Base-by-base conservation (phyloP, 352 stramenopile species). In the Phytophthora uliginosa region DNA sequence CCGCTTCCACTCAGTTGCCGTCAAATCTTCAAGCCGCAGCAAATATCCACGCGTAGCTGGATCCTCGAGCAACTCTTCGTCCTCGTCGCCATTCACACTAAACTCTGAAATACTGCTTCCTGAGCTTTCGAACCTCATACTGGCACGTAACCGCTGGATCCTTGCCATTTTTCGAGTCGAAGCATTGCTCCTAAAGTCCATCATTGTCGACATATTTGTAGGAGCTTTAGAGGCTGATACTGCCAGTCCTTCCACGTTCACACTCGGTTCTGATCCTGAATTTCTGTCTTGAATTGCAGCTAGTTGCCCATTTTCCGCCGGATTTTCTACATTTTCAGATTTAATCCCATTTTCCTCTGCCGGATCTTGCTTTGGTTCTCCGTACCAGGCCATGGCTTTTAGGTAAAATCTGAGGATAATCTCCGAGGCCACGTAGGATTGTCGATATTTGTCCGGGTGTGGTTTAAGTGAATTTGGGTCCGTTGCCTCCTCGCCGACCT, bases 371-470 rank as follows among this genome's bases (percentile, higher is more conserved):
- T 85, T 91, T 0, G 87, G 87, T 8, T 76, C 62, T 45, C 87
- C 88, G 17, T 92, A 86, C 88, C 88, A 95, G 17, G 79, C 78
- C 66, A 95, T 83, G 5, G 72, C 83, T 63, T 95, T 92, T 2
- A 92, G 69, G 54, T 95, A 95, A 71, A 93, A 93, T 36, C 78
- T 65, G 51, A 91, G 45, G 20, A 93, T 92, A 69, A 95, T 93
- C 73, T 93, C 81, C 20, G 83, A 93, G 15, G 88, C 85, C 28
- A 95, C 77, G 28, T 83, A 83, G 28, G 82, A 66, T 5, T 79
- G 84, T 12, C 82, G 79, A 59, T 94, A 92, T 48, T 76, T 78
- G n/a, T 90, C 79, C 1, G 79, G 53, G 36, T 77, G 53, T 38
- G 50, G n/a, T 1, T 60, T 59, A 38, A 84, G 42, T 13, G 42